A percentile compares a stretch with the other conserved stretches of the same genome.
phyloP scores from a whole-genome alignment of 2,329 filamentous ascomycete genomes.

The Penicillium sp. region DNA sequence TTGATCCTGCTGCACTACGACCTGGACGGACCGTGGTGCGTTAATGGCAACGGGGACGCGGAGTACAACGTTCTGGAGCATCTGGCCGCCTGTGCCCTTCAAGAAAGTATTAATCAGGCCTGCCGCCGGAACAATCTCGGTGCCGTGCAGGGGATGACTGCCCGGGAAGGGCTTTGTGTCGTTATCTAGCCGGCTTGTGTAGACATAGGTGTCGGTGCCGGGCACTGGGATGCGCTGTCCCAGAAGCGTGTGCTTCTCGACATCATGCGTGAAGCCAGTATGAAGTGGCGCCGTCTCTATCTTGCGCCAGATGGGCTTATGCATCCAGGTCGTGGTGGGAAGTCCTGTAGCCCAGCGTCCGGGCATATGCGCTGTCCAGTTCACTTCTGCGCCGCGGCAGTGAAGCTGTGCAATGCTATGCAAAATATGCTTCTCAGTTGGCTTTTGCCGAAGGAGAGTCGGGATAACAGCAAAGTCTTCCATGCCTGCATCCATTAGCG shows the following conservation, averaged over 20 bases:
- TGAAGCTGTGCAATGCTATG: conserved; percentile 31
- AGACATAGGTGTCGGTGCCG: conserved; percentile 31
- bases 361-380: conserved; percentile 25
- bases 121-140: conserved; percentile 47
- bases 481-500: conserved; percentile 31
- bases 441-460: conserved; percentile 31
- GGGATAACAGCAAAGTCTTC: conserved; percentile 33
- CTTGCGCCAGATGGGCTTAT: conserved; percentile 7
- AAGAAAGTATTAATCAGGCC: conserved; percentile 44
- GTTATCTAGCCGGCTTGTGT: conserved; percentile 38
- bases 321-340: conserved; percentile 27
- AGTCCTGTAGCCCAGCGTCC: conserved; percentile 27
- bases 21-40: conserved; percentile 37
- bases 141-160: conserved; percentile 41
- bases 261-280: conserved; percentile 28
- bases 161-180: conserved; percentile 44
- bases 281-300: conserved; percentile 4
- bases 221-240: conserved; percentile 30
- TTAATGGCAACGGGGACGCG: conserved; percentile 39
- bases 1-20: conserved; percentile 32
- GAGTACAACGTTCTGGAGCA: conserved; percentile 31
- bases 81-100: conserved; percentile 30
- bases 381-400: conserved; percentile 30
- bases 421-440: conserved; percentile 27
- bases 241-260: conserved; percentile 38